Conservation (phyloP, 83 land plant species). For the Picea mariana region DNA sequence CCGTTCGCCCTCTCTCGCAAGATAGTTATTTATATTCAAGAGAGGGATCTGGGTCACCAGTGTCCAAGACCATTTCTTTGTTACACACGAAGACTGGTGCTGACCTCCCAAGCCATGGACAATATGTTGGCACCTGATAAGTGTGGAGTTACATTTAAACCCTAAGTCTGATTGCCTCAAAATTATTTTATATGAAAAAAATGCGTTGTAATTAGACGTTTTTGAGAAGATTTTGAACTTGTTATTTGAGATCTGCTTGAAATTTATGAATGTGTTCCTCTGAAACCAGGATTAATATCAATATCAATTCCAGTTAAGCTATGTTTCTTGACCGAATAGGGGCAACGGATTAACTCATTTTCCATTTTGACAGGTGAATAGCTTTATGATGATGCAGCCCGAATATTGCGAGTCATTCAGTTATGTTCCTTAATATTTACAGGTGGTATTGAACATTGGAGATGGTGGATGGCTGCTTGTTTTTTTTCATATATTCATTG, state of each 20-base stretch:
- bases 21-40: too few species aligned
- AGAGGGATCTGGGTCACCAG: too few species aligned
- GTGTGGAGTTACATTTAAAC: too few species aligned
- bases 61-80: background rate
- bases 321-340: background rate
- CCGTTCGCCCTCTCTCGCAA: too few species aligned
- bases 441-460: slow-evolving; percentile 3
- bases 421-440: background rate
- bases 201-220: too few species aligned
- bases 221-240: too few species aligned
- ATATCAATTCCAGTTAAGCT: background rate
- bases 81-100: background rate
- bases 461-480: slow-evolving; percentile 13
- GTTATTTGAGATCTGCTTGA: background rate
- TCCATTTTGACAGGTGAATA: slow-evolving; percentile 6
- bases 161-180: too few species aligned
- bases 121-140: background rate
- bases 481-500: slow-evolving; percentile 8
- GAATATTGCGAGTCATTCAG: slow-evolving; percentile 8
- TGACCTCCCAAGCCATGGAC: background rate
- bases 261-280: background rate
- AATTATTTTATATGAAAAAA: too few species aligned
- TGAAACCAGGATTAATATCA: background rate
- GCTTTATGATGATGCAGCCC: background rate
- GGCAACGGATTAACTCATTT: background rate